Base-by-base conservation (phyloP, 495 filamentous ascomycete species). In the Aspergillus coremiiformis region DNA sequence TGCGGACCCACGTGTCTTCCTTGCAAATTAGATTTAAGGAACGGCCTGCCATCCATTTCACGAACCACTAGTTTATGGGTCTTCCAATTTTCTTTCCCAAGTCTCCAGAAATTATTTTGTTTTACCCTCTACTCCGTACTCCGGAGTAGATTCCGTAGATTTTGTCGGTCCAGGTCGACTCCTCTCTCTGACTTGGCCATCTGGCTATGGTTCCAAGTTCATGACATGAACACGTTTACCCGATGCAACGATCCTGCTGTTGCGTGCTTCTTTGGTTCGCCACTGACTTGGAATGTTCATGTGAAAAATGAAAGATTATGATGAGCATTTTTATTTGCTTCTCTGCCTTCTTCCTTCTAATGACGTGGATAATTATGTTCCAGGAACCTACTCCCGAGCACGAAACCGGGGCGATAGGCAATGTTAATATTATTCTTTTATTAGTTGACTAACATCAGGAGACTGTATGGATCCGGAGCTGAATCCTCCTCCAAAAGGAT, bases 11-110 rank as follows among this genome's bases (percentile, higher is more conserved):
- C 54, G 49, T 49, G 54, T 47, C 22, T 44, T 53, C 44, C 45
- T 52, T 53, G 45, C 55, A 52, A 56, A 56, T 56, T 37, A 50
- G 47, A 50, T 50, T 55, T 19, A 47, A 45, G 41, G 39, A 49
- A 37, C 12, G 12, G 19, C 24, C 29, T 56, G 49, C 49, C 47
- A 50, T 12, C 32, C 39, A 49, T 33, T 49, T 33, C 45, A 57
- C 33, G 45, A 57, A 57, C 55, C 50, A 53, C 55, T 57, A 52
- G 49, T 53, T 49, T 53, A 44, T 52, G 54, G 49, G 48, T 52
- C 53, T 20, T 23, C 17, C 37, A 41, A 19, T 21, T 41, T 41
- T 41, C 33, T 45, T 32, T 32, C 22, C 52, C 52, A 6, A 41
- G 29, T 54, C 45, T 49, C 52, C 48, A 43, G 48, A 51, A 49